Conservation (phyloP, 352 stramenopile genomes). For the Phytophthora palmivora region DNA sequence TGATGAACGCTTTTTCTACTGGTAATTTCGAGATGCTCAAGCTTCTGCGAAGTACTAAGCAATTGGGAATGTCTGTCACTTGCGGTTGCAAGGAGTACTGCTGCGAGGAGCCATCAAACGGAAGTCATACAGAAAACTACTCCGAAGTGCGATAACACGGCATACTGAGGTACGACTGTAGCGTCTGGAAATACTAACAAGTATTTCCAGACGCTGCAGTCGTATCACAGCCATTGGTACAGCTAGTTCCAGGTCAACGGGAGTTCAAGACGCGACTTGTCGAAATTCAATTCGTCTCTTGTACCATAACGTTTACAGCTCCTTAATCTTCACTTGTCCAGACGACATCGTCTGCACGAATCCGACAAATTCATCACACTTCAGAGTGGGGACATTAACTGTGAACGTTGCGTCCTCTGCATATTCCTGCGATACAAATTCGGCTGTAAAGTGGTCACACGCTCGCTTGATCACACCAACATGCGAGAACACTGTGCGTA, state of each 20-base stretch:
- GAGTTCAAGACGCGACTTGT: background rate
- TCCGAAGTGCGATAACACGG: constrained; percentile 28
- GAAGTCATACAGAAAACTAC: constrained; percentile 27
- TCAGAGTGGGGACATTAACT: constrained; percentile 47
- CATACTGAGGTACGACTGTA: too few relatives aligned
- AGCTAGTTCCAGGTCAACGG: background rate
- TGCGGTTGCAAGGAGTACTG: constrained; percentile 5
- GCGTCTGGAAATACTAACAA: too few relatives aligned
- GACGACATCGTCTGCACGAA: constrained; percentile 62
- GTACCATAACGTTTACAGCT: constrained; percentile 16
- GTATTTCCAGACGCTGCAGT: too few relatives aligned
- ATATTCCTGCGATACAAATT: constrained; percentile 51
- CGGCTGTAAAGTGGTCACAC: constrained; percentile 48
- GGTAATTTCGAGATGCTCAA: constrained; percentile 25
- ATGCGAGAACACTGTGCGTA: constrained; percentile 45
- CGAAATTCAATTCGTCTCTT: constrained; percentile 2
- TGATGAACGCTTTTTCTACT: constrained; percentile 7
- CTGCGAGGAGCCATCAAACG: constrained; percentile 9
- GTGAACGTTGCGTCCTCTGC: constrained; percentile 45
- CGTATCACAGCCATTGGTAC: too few relatives aligned
- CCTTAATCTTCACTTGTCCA: constrained; percentile 41
- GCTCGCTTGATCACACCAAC: constrained; percentile 54
- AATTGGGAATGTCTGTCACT: constrained; percentile 6
- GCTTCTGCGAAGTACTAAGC: too few relatives aligned
- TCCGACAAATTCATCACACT: constrained; percentile 34